Percentiles rank a stretch among this genome's conserved stretches.
phyloP scores from a whole-genome alignment of 2,329 filamentous ascomycete genomes.

The Pseudogymnoascus destructans region DNA sequence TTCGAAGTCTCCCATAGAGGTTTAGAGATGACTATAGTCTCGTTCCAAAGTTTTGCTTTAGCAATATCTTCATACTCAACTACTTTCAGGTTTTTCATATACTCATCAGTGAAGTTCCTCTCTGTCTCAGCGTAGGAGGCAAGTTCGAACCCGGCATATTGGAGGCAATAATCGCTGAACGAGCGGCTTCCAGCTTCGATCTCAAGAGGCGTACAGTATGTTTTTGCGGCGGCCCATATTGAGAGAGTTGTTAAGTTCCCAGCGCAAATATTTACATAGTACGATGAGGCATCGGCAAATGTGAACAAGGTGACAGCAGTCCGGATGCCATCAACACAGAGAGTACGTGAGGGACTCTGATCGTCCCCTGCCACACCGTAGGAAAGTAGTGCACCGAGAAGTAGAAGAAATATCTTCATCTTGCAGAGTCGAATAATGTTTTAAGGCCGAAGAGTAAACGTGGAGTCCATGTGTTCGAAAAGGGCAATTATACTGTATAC shows the following conservation, averaged over 20 bases:
- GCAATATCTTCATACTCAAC: conserved; percentile 4
- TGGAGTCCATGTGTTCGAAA: not conserved
- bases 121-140: not conserved
- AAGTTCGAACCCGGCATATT: not conserved
- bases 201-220: not conserved
- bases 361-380: not conserved
- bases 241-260: conserved; percentile 1
- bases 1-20: not conserved
- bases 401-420: not conserved
- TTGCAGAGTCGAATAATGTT: not conserved
- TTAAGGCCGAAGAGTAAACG: not conserved
- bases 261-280: conserved; percentile 4
- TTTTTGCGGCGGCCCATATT: conserved; percentile 10
- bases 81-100: not conserved
- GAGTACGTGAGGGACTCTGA: not conserved
- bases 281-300: not conserved
- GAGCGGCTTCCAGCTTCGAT: not conserved
- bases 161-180: not conserved
- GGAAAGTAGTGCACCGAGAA: not conserved
- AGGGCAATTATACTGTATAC: not conserved
- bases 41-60: not conserved
- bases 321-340: conserved; percentile 1
- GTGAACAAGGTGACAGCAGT: not conserved
- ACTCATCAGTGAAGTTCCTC: conserved; percentile 7
- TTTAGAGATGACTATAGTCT: conserved; percentile 2